Evolutionary conservation across 2,329 filamentous ascomycete species (phyloP).

Genomic region (Pochonia chlamydosporia): DNA sequence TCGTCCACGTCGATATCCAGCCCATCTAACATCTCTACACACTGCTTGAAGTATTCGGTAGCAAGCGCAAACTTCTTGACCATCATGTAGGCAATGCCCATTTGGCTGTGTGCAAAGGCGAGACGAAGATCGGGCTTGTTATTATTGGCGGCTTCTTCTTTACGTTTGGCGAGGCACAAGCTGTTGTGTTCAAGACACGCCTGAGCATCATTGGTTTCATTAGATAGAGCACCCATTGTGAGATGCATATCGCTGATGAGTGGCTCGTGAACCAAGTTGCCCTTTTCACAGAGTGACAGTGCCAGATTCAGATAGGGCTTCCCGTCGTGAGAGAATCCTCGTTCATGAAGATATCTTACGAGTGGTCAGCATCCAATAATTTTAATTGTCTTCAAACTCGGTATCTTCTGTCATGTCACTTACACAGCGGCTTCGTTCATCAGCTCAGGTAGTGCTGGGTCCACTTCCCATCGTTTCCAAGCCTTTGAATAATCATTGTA

Average conservation of each 20-base stretch:
- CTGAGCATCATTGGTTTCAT: conserved; percentile 1
- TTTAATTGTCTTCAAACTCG: not conserved
- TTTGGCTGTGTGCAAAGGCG: conserved; percentile 1
- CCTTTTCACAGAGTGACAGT: not conserved
- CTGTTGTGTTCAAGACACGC: conserved; percentile 1
- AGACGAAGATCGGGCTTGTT: not conserved
- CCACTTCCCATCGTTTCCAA: not conserved
- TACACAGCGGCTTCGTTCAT: not conserved
- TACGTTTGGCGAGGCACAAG: not conserved
- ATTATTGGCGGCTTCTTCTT: not conserved
- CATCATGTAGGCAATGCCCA: conserved; percentile 4
- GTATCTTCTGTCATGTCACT: no score
- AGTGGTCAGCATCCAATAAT: not conserved
- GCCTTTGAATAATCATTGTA: not conserved
- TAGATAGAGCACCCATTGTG: not conserved
- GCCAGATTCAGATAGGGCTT: not conserved
- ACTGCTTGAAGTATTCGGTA: conserved; percentile 1
- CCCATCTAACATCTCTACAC: not conserved
- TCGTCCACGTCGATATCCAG: not conserved
- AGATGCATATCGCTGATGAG: not conserved
- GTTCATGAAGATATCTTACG: not conserved
- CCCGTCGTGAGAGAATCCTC: not conserved
- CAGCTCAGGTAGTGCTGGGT: not conserved
- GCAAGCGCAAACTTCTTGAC: not conserved
- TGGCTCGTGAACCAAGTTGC: not conserved